Evolutionary conservation across 352 stramenopile genomes (phyloP), one percentile per base, ranked within the genome.

Genomic region (Phytophthora podocarpi): DNA sequence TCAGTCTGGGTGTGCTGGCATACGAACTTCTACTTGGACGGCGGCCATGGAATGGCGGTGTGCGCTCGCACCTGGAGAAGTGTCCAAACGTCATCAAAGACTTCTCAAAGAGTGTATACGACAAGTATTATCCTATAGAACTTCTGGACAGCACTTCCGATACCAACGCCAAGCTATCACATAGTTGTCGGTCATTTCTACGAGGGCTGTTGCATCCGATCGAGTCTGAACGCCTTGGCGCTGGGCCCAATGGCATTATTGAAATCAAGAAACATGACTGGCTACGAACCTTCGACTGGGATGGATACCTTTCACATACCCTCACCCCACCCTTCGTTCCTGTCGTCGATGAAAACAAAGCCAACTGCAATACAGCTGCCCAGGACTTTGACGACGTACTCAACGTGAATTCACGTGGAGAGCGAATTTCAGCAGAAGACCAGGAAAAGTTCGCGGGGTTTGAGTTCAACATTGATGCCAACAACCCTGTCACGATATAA

Each of bases 381-480:
- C 68, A 83, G 18, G 82, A 91, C 34, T 88, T 89, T 23, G 79
- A 91, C 40, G 79, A 91, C 40, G 76, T 89, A 16, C 64, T 89
- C 26, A 73, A 70, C 43, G 63, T 77, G 13, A 87, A 76, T 47
- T 73, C 65, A 0, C 32, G 51, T 4, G 58, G 64, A 15, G 58
- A 65, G 13, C 69, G 55, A 27, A 67, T 91, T 2, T 76, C 53
- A 13, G 18, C 45, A 4, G 68, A 87, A 34, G 70, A 91, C n/a
- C 75, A 89, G 23, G 49, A 73, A 30, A 64, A 70, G 9, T 88
- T 91, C 16, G 59, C 16, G 10, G 71, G 71, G 5, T 91, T 89
- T 57, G 80, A 88, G 62, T 89, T 74, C 57, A 89, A 89, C 54
- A 54, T 80, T 15, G 64, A 70, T n/a, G 43, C 68, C 18, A 37